A percentile compares a stretch with the other conserved stretches of the same genome.
Conservation (phyloP, 805 yeast genomes). For the Metschnikowia cubensis region DNA sequence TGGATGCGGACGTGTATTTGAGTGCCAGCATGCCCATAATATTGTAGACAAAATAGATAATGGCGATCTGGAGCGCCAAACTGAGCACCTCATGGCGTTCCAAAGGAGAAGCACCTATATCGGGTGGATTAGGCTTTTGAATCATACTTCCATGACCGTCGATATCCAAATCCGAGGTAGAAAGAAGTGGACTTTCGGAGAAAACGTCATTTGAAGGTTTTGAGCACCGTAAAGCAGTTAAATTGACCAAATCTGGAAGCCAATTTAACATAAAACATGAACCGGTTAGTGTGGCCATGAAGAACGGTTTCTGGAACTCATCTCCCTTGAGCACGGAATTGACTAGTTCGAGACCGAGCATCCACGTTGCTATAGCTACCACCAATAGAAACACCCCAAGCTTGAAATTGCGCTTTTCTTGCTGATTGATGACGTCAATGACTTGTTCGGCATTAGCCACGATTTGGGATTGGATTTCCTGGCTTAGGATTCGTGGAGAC, state of each 20-base stretch:
- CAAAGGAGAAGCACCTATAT: constrained; percentile 15
- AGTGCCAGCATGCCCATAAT: constrained; percentile 39
- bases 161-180: constrained; percentile 12
- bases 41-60: constrained; percentile 42
- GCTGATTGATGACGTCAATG: constrained; percentile 33
- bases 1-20: constrained; percentile 50
- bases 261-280: constrained; percentile 45
- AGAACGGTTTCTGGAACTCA: constrained; percentile 45
- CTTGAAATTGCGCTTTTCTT: constrained; percentile 42
- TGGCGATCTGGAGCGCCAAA: constrained; percentile 38
- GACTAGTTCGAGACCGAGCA: constrained; percentile 46
- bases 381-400: constrained; percentile 42
- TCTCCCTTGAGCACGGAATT: constrained; percentile 47
- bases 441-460: constrained; percentile 20
- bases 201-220: constrained; percentile 13
- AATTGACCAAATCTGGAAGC: constrained; percentile 29
- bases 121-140: too few species aligned
- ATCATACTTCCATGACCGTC: neutral
- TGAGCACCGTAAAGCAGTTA: neutral
- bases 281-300: constrained; percentile 47
- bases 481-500: constrained; percentile 15
- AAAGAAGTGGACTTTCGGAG: constrained; percentile 13
- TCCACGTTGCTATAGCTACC: constrained; percentile 45
- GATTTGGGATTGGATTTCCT: constrained; percentile 12
- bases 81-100: constrained; percentile 26